A percentile compares a stretch with the other conserved stretches of the same genome.
phyloP scores from a whole-genome alignment of 768 basidiomycete species.

The Termitomyces sp. region DNA sequence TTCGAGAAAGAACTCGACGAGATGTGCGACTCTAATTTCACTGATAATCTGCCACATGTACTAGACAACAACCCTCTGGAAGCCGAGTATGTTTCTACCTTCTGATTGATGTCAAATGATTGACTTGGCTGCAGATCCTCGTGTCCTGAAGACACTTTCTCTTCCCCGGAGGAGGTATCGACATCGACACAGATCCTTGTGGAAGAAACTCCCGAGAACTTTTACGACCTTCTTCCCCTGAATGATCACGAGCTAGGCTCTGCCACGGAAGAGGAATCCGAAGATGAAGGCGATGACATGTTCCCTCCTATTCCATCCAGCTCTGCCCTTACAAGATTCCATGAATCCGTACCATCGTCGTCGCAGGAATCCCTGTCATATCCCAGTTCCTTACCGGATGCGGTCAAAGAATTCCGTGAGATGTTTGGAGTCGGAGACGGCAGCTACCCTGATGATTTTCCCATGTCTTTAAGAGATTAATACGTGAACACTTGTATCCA shows the following conservation, averaged over 20 bases:
- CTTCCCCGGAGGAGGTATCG: neutral
- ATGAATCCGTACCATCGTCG: neutral
- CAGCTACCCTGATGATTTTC: slow-evolving; percentile 38
- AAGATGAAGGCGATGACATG: slow-evolving; percentile 18
- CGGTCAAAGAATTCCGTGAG: slow-evolving; percentile 34
- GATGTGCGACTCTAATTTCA: slow-evolving; percentile 4
- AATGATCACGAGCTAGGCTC: slow-evolving; percentile 15
- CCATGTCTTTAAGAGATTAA: slow-evolving; percentile 25
- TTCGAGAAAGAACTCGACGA: slow-evolving; percentile 29
- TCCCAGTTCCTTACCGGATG: slow-evolving; percentile 28
- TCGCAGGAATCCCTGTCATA: slow-evolving; percentile 2
- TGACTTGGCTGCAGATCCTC: neutral
- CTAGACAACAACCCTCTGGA: neutral
- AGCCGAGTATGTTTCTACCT: neutral
- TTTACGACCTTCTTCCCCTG: slow-evolving; percentile 11
- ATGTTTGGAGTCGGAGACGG: slow-evolving; percentile 36
- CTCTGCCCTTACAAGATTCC: neutral
- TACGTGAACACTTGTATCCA: neutral
- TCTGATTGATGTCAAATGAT: neutral
- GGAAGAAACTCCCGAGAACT: slow-evolving; percentile 6
- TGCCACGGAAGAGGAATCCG: slow-evolving; percentile 33
- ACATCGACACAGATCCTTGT: slow-evolving; percentile 4
- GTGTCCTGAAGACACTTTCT: neutral
- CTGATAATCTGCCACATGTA: neutral
- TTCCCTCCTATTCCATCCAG: neutral